These are phyloP conservation scores for Ceratocystis diversiconidia DNA, from an alignment of 2,329 filamentous ascomycete species.

Conservation along the genomic window DNA sequence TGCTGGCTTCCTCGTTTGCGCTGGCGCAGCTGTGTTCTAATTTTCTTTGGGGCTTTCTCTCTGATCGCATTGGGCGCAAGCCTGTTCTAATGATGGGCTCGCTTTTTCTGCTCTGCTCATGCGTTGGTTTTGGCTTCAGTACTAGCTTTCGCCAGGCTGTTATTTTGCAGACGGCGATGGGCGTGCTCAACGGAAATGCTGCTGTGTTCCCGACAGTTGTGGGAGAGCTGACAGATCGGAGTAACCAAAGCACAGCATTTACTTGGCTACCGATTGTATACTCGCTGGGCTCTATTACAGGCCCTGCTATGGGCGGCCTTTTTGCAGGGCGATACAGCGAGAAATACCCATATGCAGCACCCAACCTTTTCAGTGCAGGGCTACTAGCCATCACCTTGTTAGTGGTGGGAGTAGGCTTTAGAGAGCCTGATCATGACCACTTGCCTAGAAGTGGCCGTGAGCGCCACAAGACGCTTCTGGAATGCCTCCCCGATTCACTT, in stretches of 20 bases:
- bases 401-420: constrained; percentile 63
- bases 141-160: constrained; percentile 70
- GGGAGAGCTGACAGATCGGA: constrained; percentile 87
- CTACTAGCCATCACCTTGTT: constrained; percentile 60
- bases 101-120: constrained; percentile 65
- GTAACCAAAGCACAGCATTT: constrained; percentile 86
- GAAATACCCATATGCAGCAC: constrained; percentile 68
- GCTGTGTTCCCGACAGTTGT: constrained; percentile 86
- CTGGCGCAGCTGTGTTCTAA: constrained; percentile 86
- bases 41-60: constrained; percentile 44
- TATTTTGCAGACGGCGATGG: constrained; percentile 77
- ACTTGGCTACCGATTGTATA: constrained; percentile 95
- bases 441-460: background rate
- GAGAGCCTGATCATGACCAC: constrained; percentile 47
- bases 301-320: constrained; percentile 78
- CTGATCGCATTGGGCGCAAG: constrained; percentile 56
- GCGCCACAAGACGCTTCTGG: background rate
- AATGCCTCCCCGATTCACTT: constrained; percentile 1
- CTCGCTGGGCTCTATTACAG: constrained; percentile 82
- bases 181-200: constrained; percentile 85
- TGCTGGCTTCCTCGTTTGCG: constrained; percentile 82
- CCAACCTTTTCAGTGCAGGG: constrained; percentile 64
- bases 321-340: constrained; percentile 49
- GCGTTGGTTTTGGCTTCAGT: constrained; percentile 78
- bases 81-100: constrained; percentile 67